A percentile compares a stretch with the other conserved stretches of the same genome.
These are phyloP conservation scores for Cladosporium sp. DNA, from an alignment of 2,329 filamentous ascomycete species.

Conservation along the genomic window DNA sequence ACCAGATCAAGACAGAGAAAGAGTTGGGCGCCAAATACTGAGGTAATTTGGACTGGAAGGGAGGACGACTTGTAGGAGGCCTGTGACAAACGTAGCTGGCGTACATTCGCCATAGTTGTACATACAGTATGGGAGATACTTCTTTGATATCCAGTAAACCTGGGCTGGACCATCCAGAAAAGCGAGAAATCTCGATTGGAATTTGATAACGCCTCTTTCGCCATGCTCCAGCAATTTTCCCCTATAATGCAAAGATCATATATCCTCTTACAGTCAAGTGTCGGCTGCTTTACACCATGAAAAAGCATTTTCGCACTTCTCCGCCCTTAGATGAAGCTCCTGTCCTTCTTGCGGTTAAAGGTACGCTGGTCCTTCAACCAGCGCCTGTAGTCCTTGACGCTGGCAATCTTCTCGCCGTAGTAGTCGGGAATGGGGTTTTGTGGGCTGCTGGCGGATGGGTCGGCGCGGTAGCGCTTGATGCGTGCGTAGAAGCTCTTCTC, in stretches of 20 bases:
- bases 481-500: slow-evolving; percentile 90
- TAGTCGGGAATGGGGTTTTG: slow-evolving; percentile 95
- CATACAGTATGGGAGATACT: not conserved
- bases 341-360: slow-evolving; percentile 81
- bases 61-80: no score
- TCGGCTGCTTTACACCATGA: not conserved
- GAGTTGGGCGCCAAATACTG: slow-evolving; percentile 33
- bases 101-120: slow-evolving; percentile 3
- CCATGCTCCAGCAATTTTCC: slow-evolving; percentile 8
- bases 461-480: slow-evolving; percentile 87
- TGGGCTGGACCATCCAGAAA: not conserved
- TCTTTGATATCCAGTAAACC: not conserved
- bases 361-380: slow-evolving; percentile 98
- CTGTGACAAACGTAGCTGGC: no score
- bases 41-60: not conserved
- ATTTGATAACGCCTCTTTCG: slow-evolving; percentile 10
- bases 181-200: not conserved
- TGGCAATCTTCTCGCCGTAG: slow-evolving; percentile 97
- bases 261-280: not conserved
- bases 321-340: not conserved
- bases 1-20: slow-evolving; percentile 44
- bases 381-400: slow-evolving; percentile 81
- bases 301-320: not conserved
- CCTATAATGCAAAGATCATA: slow-evolving; percentile 1
- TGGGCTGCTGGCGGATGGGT: slow-evolving; percentile 82